phyloP scores from a whole-genome alignment of 2,329 filamentous ascomycete genomes.

The Talaromyces pinophilus region DNA sequence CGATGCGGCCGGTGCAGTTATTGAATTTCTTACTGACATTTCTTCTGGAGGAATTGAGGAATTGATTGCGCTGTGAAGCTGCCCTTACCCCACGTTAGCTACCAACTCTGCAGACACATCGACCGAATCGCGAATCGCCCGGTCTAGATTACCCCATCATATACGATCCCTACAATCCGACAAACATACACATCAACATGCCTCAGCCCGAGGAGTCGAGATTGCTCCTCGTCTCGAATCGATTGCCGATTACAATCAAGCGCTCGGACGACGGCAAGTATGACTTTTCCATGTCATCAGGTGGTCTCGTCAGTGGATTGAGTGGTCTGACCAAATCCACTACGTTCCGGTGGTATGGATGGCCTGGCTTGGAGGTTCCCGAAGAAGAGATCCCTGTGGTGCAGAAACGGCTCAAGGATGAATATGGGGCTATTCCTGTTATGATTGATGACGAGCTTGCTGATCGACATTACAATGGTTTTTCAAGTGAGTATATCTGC shows the following conservation, averaged over 20 bases:
- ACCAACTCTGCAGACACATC: background rate
- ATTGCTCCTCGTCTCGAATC: conserved; percentile 87
- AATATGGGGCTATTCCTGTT: conserved; percentile 86
- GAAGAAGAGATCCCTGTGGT: conserved; percentile 76
- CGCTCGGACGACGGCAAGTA: conserved; percentile 88
- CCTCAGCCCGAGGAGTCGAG: conserved; percentile 43
- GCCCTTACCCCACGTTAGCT: background rate
- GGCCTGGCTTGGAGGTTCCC: conserved; percentile 90
- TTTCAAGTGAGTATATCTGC: conserved; percentile 69
- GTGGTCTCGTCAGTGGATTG: conserved; percentile 89
- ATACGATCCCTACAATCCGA: background rate
- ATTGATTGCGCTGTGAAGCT: conserved; percentile 2
- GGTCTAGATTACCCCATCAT: conserved; percentile 10
- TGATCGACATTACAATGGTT: conserved; percentile 96
- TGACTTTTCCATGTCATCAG: conserved; percentile 93
- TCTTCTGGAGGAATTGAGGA: background rate
- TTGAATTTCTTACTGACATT: background rate
- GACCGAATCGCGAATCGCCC: background rate
- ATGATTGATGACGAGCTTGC: conserved; percentile 93
- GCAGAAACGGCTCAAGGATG: conserved; percentile 75
- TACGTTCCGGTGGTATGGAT: conserved; percentile 97
- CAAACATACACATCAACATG: conserved; percentile 31
- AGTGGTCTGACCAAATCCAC: conserved; percentile 90
- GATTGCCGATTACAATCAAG: conserved; percentile 95
- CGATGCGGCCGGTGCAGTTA: background rate